phyloP scores from a whole-genome alignment of 176 grass and related monocot genomes.

The Eleusine coracana region DNA sequence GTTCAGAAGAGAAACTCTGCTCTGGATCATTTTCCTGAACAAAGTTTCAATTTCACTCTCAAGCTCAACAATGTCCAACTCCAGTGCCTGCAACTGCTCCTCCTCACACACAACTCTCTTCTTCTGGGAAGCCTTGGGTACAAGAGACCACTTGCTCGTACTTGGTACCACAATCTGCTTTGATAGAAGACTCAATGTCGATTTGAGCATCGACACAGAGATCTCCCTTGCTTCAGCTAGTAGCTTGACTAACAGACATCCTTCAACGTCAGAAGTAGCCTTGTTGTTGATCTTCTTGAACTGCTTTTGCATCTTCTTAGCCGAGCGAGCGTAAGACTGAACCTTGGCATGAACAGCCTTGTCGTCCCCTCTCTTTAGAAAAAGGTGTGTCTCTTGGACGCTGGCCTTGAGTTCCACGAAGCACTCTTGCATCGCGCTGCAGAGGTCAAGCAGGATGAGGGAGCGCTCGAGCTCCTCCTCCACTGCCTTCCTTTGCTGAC shows the following conservation, averaged over 20 bases:
- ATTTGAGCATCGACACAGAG: slow-evolving; percentile 22
- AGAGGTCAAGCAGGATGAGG: slow-evolving; percentile 52
- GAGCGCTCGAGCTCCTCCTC: slow-evolving; percentile 57
- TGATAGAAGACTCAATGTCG: neutral
- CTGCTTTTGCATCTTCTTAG: slow-evolving; percentile 35
- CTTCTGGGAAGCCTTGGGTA: slow-evolving; percentile 13
- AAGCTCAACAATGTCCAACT: neutral
- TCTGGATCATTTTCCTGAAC: slow-evolving; percentile 6
- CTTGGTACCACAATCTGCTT: slow-evolving; percentile 9
- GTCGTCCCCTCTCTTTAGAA: slow-evolving; percentile 42
- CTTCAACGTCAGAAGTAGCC: neutral
- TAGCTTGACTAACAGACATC: neutral
- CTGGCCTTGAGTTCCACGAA: slow-evolving; percentile 38
- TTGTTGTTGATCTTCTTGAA: slow-evolving; percentile 31
- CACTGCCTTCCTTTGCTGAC: slow-evolving; percentile 15
- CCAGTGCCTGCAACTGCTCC: neutral
- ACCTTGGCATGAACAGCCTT: slow-evolving; percentile 16
- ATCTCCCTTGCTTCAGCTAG: slow-evolving; percentile 34
- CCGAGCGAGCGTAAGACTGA: neutral
- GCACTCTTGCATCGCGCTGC: slow-evolving; percentile 36
- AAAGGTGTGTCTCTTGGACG: slow-evolving; percentile 37
- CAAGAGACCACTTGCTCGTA: slow-evolving; percentile 30
- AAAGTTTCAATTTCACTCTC: neutral
- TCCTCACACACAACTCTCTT: neutral
- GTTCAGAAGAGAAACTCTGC: slow-evolving; percentile 4